Percentiles rank a stretch among this genome's conserved stretches.
Evolutionary conservation across 1,284 basidiomycete species (phyloP).

Genomic region (Leccinum pachyderme): DNA sequence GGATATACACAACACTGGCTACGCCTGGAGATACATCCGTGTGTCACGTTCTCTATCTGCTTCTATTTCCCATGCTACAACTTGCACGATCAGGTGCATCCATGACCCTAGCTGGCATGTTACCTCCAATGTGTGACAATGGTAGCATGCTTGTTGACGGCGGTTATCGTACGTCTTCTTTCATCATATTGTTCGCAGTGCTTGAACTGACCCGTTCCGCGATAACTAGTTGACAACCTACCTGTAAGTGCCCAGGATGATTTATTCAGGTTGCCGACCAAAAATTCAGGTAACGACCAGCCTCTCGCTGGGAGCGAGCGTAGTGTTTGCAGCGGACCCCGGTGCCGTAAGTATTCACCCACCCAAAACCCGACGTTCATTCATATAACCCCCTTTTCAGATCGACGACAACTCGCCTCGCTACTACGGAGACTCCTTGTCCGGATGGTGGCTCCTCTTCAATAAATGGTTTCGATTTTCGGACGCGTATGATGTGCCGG

Average conservation of each 20-base stretch:
- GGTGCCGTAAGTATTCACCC: conserved; percentile 64
- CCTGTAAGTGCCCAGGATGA: conserved; percentile 51
- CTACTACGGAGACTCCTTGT: conserved; percentile 93
- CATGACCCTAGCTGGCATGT: conserved; percentile 94
- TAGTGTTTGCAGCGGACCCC: conserved; percentile 95
- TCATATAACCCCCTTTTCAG: conserved; percentile 33
- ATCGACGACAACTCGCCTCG: conserved; percentile 94
- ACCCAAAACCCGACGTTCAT: background rate
- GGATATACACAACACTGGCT: conserved; percentile 97
- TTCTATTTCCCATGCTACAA: background rate
- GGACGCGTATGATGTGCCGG: conserved; percentile 76
- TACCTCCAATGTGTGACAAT: conserved; percentile 94
- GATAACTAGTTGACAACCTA: conserved; percentile 78
- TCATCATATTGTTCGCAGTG: background rate
- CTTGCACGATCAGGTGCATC: conserved; percentile 67
- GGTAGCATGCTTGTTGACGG: conserved; percentile 94
- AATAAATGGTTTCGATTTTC: conserved; percentile 94
- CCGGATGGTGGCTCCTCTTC: conserved; percentile 95
- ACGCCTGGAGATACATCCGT: conserved; percentile 90
- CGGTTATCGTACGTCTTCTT: conserved; percentile 70
- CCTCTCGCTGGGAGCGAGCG: conserved; percentile 88
- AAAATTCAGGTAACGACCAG: conserved; percentile 76
- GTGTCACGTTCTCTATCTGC: conserved; percentile 26
- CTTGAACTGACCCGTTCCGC: conserved; percentile 6
- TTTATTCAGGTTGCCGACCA: background rate